phyloP scores from a whole-genome alignment of 2,329 filamentous ascomycete species.

The Arthrobotrys pseudoclavata region DNA sequence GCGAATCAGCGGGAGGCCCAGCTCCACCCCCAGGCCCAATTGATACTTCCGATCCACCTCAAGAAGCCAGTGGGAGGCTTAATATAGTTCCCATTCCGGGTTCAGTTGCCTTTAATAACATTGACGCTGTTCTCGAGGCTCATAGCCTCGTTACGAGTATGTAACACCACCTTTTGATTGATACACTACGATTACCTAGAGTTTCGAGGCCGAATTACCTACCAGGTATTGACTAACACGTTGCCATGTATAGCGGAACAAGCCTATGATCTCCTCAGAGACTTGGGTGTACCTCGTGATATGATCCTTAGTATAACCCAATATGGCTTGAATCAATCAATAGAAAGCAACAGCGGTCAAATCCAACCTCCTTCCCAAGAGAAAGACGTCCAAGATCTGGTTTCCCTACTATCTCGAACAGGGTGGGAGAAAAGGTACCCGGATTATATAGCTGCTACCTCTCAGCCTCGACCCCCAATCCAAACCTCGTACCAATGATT shows the following conservation, averaged over 20 bases:
- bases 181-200: background rate
- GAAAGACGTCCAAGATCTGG: slow-evolving; percentile 15
- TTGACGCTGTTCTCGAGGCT: slow-evolving; percentile 24
- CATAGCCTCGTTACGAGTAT: slow-evolving; percentile 32
- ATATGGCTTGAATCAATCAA: background rate
- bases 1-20: background rate
- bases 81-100: slow-evolving; percentile 14
- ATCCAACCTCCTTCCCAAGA: background rate
- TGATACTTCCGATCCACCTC: background rate
- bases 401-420: slow-evolving; percentile 10
- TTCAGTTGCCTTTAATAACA: slow-evolving; percentile 1
- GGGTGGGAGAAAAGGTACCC: slow-evolving; percentile 10
- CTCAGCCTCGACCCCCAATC: slow-evolving; percentile 4
- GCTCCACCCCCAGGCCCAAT: slow-evolving; percentile 5
- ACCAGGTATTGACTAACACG: background rate
- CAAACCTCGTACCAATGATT: slow-evolving; percentile 23
- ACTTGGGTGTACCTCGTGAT: slow-evolving; percentile 12
- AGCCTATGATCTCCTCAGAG: slow-evolving; percentile 21
- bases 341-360: background rate
- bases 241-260: slow-evolving; percentile 9
- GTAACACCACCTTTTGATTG: background rate
- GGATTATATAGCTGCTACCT: background rate
- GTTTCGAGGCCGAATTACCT: too few relatives aligned
- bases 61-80: background rate
- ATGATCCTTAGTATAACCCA: slow-evolving; percentile 8